Conservation (phyloP, 2,329 filamentous ascomycete species). For the Chaetomiaceae sp. region DNA sequence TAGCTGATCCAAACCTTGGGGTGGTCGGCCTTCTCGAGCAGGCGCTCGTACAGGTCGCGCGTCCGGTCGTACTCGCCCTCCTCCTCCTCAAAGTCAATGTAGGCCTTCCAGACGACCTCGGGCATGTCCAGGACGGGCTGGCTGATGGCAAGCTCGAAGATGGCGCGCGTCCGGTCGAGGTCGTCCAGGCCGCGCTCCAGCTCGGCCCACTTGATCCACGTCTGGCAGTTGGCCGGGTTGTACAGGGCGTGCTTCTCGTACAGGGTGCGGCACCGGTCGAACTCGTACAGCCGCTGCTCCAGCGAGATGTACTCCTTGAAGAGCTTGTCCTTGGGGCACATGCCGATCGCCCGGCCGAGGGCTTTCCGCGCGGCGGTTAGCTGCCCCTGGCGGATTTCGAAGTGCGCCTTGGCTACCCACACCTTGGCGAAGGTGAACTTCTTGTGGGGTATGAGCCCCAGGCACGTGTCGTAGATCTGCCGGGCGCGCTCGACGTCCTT, state of each 20-base stretch:
- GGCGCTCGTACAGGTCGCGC: slow-evolving; percentile 77
- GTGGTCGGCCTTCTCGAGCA: slow-evolving; percentile 92
- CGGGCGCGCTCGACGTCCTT: slow-evolving; percentile 73
- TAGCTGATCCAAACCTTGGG: slow-evolving; percentile 99
- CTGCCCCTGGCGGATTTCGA: slow-evolving; percentile 84
- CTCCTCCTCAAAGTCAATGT: slow-evolving; percentile 97
- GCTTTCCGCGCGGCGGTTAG: slow-evolving; percentile 79
- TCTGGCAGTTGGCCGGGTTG: slow-evolving; percentile 84
- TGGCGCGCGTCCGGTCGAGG: slow-evolving; percentile 77
- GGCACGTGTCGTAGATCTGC: slow-evolving; percentile 85
- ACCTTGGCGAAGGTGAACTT: slow-evolving; percentile 97
- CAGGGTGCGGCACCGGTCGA: slow-evolving; percentile 80
- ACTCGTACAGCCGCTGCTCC: slow-evolving; percentile 91
- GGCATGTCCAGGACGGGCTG: slow-evolving; percentile 92
- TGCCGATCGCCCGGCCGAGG: slow-evolving; percentile 82
- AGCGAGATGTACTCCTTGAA: slow-evolving; percentile 92
- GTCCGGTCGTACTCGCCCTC: slow-evolving; percentile 86
- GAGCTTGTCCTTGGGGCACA: slow-evolving; percentile 92
- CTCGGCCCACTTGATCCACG: slow-evolving; percentile 96
- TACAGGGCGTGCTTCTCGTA: slow-evolving; percentile 94
- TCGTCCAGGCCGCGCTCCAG: slow-evolving; percentile 90
- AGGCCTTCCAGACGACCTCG: slow-evolving; percentile 94
- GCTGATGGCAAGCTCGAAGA: slow-evolving; percentile 84
- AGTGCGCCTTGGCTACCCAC: slow-evolving; percentile 90
- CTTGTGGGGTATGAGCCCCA: slow-evolving; percentile 88